A percentile compares a stretch with the other conserved stretches of the same genome.
Evolutionary conservation across 192 early-diverging fungal species (phyloP).

Genomic region (Gamsiella multidivaricata): DNA sequence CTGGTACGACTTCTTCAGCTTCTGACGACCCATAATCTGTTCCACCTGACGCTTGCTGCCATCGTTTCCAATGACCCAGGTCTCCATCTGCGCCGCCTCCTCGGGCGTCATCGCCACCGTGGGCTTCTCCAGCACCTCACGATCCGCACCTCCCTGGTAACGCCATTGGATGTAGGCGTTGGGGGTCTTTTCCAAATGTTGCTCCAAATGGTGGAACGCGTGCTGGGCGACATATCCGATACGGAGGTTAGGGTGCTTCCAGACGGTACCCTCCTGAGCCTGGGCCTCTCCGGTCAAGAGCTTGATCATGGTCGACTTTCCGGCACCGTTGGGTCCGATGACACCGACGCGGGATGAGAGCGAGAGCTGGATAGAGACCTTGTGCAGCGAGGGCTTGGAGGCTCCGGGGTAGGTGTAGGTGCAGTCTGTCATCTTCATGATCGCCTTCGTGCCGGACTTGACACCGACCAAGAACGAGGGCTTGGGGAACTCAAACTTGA

Average conservation of each 20-base stretch:
- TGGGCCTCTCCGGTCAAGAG: conserved; percentile 81
- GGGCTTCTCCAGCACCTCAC: conserved; percentile 83
- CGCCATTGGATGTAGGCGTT: conserved; percentile 81
- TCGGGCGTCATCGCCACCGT: conserved; percentile 74
- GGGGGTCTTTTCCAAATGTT: conserved; percentile 72
- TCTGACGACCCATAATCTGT: conserved; percentile 72
- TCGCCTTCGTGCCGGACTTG: conserved; percentile 79
- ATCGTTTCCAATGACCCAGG: conserved; percentile 51
- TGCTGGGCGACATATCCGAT: conserved; percentile 89
- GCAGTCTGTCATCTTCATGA: conserved; percentile 79
- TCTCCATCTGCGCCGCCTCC: conserved; percentile 59
- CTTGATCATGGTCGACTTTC: conserved; percentile 69
- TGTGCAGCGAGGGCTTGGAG: conserved; percentile 65
- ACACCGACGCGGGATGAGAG: conserved; percentile 83
- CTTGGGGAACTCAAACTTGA: conserved; percentile 79
- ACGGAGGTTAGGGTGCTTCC: conserved; percentile 86
- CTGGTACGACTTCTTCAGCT: conserved; percentile 74
- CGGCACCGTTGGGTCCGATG: conserved; percentile 70
- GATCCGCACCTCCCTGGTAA: conserved; percentile 79
- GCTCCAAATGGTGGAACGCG: conserved; percentile 88
- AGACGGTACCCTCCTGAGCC: conserved; percentile 77
- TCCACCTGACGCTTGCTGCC: conserved; percentile 61
- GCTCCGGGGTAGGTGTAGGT: conserved; percentile 78
- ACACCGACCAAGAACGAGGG: conserved; percentile 80
- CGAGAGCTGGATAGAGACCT: conserved; percentile 72